phyloP scores from a whole-genome alignment of 495 filamentous ascomycete species.

The Neohortaea acidophila region DNA sequence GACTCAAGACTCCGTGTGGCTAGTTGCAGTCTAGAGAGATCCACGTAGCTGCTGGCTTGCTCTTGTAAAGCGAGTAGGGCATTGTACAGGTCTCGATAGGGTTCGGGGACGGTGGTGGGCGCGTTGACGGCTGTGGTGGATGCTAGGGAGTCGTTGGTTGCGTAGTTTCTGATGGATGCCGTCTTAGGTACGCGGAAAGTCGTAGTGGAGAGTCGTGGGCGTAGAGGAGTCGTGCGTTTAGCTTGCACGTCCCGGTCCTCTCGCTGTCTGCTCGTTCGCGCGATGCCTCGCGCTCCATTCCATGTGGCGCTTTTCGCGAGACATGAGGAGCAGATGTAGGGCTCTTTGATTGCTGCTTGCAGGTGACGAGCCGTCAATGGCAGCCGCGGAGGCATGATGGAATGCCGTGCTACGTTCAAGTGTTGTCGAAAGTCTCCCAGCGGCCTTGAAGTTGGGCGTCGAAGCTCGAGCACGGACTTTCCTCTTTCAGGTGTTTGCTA shows the following conservation, averaged over 20 bases:
- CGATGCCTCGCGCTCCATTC: not conserved
- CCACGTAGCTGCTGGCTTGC: constrained; percentile 48
- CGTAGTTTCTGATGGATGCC: not conserved
- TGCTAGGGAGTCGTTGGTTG: constrained; percentile 13
- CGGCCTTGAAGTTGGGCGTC: too few species aligned
- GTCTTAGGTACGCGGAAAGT: not conserved
- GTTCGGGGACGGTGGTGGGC: constrained; percentile 19
- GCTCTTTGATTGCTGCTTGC: not conserved
- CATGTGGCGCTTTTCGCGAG: not conserved
- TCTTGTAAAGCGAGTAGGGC: constrained; percentile 47
- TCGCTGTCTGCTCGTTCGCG: not conserved
- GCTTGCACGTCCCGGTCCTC: not conserved
- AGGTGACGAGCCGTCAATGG: not conserved
- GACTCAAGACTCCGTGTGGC: constrained; percentile 64
- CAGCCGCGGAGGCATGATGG: constrained; percentile 6
- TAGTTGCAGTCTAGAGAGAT: constrained; percentile 62
- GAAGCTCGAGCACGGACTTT: too few species aligned
- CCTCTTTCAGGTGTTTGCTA: too few species aligned
- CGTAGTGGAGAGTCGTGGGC: not conserved
- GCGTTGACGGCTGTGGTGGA: constrained; percentile 26
- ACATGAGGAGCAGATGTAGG: constrained; percentile 10
- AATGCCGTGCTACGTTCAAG: too few species aligned
- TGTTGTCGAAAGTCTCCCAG: too few species aligned
- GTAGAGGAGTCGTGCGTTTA: not conserved
- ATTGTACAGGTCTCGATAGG: constrained; percentile 39